phyloP scores from a whole-genome alignment of 2,329 filamentous ascomycete species.

The Pseudogymnoascus pannorum region DNA sequence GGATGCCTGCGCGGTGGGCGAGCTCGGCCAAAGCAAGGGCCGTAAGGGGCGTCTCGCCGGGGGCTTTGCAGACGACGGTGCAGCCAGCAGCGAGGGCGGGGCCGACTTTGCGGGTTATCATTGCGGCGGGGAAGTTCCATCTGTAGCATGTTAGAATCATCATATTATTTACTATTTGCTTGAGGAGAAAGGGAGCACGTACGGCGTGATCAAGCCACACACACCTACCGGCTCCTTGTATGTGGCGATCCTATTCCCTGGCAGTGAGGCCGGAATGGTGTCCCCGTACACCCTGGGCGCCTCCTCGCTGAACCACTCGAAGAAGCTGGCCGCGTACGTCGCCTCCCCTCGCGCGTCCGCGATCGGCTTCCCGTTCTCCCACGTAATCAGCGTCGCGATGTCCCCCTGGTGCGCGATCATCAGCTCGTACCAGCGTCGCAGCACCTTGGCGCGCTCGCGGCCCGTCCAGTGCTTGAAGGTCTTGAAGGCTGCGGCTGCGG shows the following conservation, averaged over 20 bases:
- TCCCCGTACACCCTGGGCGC: slow-evolving; percentile 56
- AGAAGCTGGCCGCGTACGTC: slow-evolving; percentile 46
- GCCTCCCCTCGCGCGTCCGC: slow-evolving; percentile 45
- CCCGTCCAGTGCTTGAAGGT: too few species aligned
- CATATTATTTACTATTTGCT: too few species aligned
- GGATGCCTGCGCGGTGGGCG: slow-evolving; percentile 48
- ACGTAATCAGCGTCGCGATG: slow-evolving; percentile 54
- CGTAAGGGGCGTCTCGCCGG: slow-evolving; percentile 57
- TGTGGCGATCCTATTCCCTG: slow-evolving; percentile 61
- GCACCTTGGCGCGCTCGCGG: slow-evolving; percentile 33
- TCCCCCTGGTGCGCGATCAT: slow-evolving; percentile 57
- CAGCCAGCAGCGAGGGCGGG: slow-evolving; percentile 65
- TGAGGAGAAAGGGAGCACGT: too few species aligned
- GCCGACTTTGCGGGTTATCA: slow-evolving; percentile 61
- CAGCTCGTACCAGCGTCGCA: slow-evolving; percentile 58
- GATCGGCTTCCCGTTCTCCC: slow-evolving; percentile 49
- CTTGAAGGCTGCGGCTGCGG: too few species aligned
- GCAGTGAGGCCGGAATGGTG: slow-evolving; percentile 51
- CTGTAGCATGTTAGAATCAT: too few species aligned
- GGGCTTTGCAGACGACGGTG: slow-evolving; percentile 67
- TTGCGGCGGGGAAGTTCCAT: slow-evolving; percentile 64
- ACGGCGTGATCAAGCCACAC: slow-evolving; percentile 62
- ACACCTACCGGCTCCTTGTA: slow-evolving; percentile 69
- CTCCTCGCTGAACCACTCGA: slow-evolving; percentile 52
- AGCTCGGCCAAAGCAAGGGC: slow-evolving; percentile 46